A percentile compares a stretch with the other conserved stretches of the same genome.
Evolutionary conservation across 1,139 yeast genomes (phyloP).

Genomic region (Candida glucosophila): DNA sequence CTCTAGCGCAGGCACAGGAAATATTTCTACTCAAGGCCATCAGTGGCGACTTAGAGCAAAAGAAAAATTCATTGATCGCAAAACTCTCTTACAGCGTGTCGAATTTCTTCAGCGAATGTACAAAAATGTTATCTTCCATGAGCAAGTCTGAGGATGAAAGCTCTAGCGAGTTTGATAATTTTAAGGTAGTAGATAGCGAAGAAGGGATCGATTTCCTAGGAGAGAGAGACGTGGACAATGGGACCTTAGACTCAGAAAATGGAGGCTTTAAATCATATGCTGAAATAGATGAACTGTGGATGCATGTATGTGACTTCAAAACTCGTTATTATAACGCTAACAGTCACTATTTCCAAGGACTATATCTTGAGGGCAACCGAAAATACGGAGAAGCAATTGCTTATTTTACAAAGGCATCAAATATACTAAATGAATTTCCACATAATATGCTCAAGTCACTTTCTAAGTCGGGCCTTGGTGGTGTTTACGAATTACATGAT

Average conservation of each 20-base stretch:
- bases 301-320: constrained; percentile 36
- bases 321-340: constrained; percentile 33
- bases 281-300: constrained; percentile 44
- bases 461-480: constrained; percentile 17
- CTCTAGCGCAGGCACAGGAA: constrained; percentile 88
- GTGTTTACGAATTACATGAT: constrained; percentile 32
- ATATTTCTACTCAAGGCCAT: constrained; percentile 62
- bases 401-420: constrained; percentile 46
- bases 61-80: constrained; percentile 60
- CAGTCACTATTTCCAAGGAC: constrained; percentile 46
- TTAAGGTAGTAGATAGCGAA: constrained; percentile 8
- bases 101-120: constrained; percentile 45
- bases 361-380: constrained; percentile 35
- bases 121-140: constrained; percentile 20
- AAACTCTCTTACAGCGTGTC: constrained; percentile 63
- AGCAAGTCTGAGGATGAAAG: constrained; percentile 5
- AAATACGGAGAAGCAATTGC: constrained; percentile 78
- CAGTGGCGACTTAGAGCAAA: constrained; percentile 35
- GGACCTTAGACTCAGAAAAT: constrained; percentile 30
- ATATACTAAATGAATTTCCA: constrained; percentile 21
- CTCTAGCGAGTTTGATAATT: constrained; percentile 3
- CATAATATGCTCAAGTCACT: constrained; percentile 16
- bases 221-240: constrained; percentile 7
- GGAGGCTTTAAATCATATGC: too few relatives aligned
- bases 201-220: constrained; percentile 9